phyloP scores from a whole-genome alignment of 208 protist species.

The Balamuthia mandrillaris region DNA sequence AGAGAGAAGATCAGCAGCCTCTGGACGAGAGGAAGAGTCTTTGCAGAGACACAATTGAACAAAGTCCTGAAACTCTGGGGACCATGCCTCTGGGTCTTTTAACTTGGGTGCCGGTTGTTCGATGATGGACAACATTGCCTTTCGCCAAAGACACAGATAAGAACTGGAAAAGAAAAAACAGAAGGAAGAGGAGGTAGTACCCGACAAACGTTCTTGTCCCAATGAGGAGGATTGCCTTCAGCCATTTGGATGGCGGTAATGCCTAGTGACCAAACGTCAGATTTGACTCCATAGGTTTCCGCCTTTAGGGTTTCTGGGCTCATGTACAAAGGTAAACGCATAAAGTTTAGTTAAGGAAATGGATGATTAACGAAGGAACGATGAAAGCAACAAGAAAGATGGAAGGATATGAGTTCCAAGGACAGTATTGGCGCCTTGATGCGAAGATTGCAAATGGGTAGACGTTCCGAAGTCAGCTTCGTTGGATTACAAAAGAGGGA shows the following conservation, averaged over 20 bases:
- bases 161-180: too few species aligned
- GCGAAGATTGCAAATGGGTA: slow-evolving; percentile 7
- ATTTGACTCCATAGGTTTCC: slow-evolving; percentile 30
- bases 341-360: background rate
- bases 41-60: too few species aligned
- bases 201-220: slow-evolving; percentile 33
- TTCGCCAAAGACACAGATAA: too few species aligned
- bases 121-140: too few species aligned
- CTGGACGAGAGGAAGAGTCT: too few species aligned
- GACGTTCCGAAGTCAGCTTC: slow-evolving; percentile 36
- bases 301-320: slow-evolving; percentile 13
- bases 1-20: too few species aligned
- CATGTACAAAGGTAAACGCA: background rate
- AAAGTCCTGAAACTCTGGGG: too few species aligned
- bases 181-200: background rate
- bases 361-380: background rate
- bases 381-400: background rate
- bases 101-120: too few species aligned
- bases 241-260: slow-evolving; percentile 40
- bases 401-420: background rate
- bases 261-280: slow-evolving; percentile 33
- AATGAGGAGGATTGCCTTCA: slow-evolving; percentile 36
- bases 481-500: background rate
- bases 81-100: too few species aligned
- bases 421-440: slow-evolving; percentile 3